These are phyloP conservation scores for Capronia coronata DNA, from an alignment of 2,329 filamentous ascomycete genomes.

Conservation along the genomic window DNA sequence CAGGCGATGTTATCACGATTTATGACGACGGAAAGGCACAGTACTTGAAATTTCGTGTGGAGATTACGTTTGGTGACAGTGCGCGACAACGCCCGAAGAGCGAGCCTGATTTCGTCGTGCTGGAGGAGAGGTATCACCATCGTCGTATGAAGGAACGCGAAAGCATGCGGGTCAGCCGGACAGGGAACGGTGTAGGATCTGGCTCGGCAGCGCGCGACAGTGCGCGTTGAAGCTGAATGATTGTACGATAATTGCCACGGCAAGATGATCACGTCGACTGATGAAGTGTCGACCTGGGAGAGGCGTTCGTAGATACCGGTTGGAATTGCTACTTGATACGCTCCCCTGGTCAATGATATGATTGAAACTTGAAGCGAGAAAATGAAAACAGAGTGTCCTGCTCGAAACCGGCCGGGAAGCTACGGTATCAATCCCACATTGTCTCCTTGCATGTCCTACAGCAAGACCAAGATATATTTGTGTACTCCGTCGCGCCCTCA, in stretches of 20 bases:
- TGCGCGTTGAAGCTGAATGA: background rate
- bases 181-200: slow-evolving; percentile 7
- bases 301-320: background rate
- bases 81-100: slow-evolving; percentile 36
- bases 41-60: slow-evolving; percentile 41
- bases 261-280: background rate
- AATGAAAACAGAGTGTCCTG: too few relatives aligned
- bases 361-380: too few relatives aligned
- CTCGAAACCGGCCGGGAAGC: too few relatives aligned
- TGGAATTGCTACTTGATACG: background rate
- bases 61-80: slow-evolving; percentile 44
- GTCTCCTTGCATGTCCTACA: too few relatives aligned
- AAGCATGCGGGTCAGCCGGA: slow-evolving; percentile 17
- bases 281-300: background rate
- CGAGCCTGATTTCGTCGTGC: slow-evolving; percentile 38
- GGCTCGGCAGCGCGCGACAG: background rate
- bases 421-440: too few relatives aligned
- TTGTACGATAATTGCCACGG: slow-evolving; percentile 1
- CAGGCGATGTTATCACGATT: slow-evolving; percentile 69
- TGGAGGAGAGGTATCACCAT: slow-evolving; percentile 34
- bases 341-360: too few relatives aligned
- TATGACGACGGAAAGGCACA: slow-evolving; percentile 48
- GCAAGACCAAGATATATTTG: too few relatives aligned
- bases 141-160: slow-evolving; percentile 28
- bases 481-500: too few relatives aligned